Base-by-base conservation (phyloP, 495 filamentous ascomycete genomes). In the Penicillium soppii region DNA sequence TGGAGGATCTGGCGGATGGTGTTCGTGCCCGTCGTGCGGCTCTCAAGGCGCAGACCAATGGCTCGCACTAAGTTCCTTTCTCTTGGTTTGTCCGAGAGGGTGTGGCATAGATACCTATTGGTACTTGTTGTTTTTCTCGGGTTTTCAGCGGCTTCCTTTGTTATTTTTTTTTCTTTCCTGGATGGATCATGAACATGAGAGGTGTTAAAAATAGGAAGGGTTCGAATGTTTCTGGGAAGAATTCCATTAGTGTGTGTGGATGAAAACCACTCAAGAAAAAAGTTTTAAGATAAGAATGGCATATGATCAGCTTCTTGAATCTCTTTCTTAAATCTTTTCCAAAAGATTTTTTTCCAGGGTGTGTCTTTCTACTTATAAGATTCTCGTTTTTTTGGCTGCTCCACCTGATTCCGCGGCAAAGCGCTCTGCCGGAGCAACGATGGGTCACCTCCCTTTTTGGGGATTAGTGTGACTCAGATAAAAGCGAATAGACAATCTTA, bases 1-100 rank as follows among this genome's bases (percentile, higher is more conserved):
- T 98, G n/a, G 85, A 95, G 57, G 80, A 88, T 59, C 80, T 98
- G 4, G 95, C 94, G 8, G 85, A 85, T 20, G 88, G 88, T n/a
- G 87, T 97, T 32, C 81, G 84, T 27, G 85, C 82, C 23, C 80
- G 94, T 62, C 79, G 94, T 36, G 65, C 75, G 23, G 58, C 69
- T 30, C 66, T 61, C 12, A 57, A 55, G 22, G 49, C 58, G 15
- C 69, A 67, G n/a, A 35, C 62, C 37, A 72, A 74, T 53, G 65
- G 72, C 44, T 54, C 58, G 26, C 42, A 65, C 36, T 58, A 69
- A 65, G 27, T 26, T 20, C 10, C 32, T 35, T 4, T 15, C 6
- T 27, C 17, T 37, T 32, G 36, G 8, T 27, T 38, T 32, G 3
- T 56, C 5, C 23, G 33, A 19, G 16, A 22, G 44, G 47, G 13